These are phyloP conservation scores for Fonsecaea multimorphosa DNA, from an alignment of 2,329 filamentous ascomycete species.

Conservation along the genomic window DNA sequence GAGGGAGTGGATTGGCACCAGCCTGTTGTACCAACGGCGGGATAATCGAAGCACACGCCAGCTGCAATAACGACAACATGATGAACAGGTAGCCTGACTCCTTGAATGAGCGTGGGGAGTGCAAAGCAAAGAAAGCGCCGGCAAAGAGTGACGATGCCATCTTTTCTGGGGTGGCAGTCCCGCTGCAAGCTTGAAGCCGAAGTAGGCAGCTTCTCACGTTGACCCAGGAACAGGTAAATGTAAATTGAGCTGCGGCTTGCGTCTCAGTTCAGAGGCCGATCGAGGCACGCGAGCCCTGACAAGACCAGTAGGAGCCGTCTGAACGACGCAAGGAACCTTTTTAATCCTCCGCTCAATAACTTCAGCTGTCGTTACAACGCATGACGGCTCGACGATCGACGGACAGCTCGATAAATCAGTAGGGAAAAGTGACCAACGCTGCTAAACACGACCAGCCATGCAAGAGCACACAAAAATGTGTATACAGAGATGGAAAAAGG, in stretches of 20 bases:
- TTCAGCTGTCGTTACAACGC: conserved; percentile 14
- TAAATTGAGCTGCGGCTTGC: background rate
- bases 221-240: conserved; percentile 13
- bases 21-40: conserved; percentile 33
- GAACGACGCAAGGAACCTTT: background rate
- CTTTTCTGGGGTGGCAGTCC: conserved; percentile 2
- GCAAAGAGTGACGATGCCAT: conserved; percentile 25
- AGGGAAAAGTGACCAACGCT: background rate
- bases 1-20: conserved; percentile 30
- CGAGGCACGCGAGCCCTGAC: conserved; percentile 16
- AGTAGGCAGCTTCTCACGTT: background rate
- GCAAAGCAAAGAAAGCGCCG: conserved; percentile 8
- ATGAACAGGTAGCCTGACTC: conserved; percentile 12
- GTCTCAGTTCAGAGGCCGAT: conserved; percentile 1
- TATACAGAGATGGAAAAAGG: background rate
- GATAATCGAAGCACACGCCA: conserved; percentile 27
- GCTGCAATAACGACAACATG: conserved; percentile 32
- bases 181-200: conserved; percentile 9
- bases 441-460: background rate
- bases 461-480: background rate
- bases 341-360: background rate
- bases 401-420: background rate
- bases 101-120: conserved; percentile 8
- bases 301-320: background rate
- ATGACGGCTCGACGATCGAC: conserved; percentile 2